Percentiles rank a stretch among this genome's conserved stretches.
Conservation (phyloP, 2,329 filamentous ascomycete genomes). For the Aspergillus ochraceus region DNA sequence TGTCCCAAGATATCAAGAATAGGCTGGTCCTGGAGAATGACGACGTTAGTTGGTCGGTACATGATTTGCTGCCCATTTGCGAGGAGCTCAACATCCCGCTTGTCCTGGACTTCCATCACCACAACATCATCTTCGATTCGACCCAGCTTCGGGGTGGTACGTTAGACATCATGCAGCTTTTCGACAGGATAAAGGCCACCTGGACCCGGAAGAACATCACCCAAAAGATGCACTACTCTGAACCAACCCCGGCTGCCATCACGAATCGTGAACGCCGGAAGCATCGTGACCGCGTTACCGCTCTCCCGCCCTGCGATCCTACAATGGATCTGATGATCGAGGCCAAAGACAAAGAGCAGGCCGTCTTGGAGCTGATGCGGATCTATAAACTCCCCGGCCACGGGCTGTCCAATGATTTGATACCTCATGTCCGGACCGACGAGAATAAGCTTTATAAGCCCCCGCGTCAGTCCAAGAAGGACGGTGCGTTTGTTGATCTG, state of each 20-base stretch:
- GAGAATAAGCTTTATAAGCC: conserved; percentile 64
- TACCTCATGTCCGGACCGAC: conserved; percentile 74
- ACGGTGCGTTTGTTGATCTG: conserved; percentile 36
- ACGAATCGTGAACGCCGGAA: conserved; percentile 78
- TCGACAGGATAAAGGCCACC: conserved; percentile 74
- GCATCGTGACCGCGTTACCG: conserved; percentile 76
- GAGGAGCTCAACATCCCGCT: conserved; percentile 92
- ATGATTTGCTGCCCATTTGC: conserved; percentile 85
- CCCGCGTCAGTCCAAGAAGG: conserved; percentile 49
- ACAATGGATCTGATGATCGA: conserved; percentile 99
- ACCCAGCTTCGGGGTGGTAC: conserved; percentile 77
- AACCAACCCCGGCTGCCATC: conserved; percentile 72
- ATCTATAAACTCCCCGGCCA: conserved; percentile 81
- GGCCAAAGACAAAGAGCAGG: conserved; percentile 96
- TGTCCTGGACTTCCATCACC: conserved; percentile 90
- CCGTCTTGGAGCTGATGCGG: conserved; percentile 90
- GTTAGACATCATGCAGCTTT: conserved; percentile 73
- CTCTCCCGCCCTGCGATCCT: conserved; percentile 75
- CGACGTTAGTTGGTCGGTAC: conserved; percentile 88
- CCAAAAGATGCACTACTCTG: conserved; percentile 97
- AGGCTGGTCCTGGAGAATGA: conserved; percentile 91
- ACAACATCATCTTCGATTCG: conserved; percentile 87
- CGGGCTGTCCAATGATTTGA: conserved; percentile 71
- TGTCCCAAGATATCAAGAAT: conserved; percentile 71
- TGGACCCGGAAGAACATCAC: conserved; percentile 83